Evolutionary conservation across 1,284 basidiomycete species (phyloP), one percentile per base, ranked within the genome.

Genomic region (Stereum hirsutum): DNA sequence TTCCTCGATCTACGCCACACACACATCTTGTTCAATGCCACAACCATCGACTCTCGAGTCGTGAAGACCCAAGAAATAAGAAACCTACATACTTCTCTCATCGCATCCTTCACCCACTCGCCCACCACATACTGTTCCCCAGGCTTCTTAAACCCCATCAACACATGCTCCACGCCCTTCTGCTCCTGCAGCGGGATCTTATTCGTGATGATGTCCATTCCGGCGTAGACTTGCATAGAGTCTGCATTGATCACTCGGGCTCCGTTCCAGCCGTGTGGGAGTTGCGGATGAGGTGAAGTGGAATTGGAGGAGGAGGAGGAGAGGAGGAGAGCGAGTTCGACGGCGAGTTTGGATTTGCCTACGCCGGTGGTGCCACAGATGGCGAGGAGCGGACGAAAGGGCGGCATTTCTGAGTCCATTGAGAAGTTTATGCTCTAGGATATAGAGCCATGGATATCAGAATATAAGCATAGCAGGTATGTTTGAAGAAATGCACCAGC

Each of bases 141-240:
- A 1, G 92, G 90, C 21, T 78, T 65, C 46, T 93, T 87, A 54
- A 95, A 84, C 40, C 78, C 85, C 75, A 99, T 84, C 8, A 98
- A 71, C 49, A 89, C 81, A 66, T 99, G 96, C 33, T 83, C 81
- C 14, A 99, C 69, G 0, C 88, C 92, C 34, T 74, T 69, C 61
- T 76, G 82, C 62, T 99, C 93, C 24, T 72, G 65, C 12, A 65
- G 50, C 0, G 90, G 81, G 7, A 94, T 78, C 65, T 99, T 99
- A 65, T 99, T 99, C 17, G 96, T 99, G 54, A 98, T 86, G 42
- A 96, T 70, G 59, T 98, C 89, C 55, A 99, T 72, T 0, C 95
- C 94, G n/a, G 72, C 69, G 61, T 99, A 99, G 12, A 94, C 84
- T 63, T 99, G 96, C 94, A 99, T 99, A 8, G 95, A 84, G 64